A percentile compares a stretch with the other conserved stretches of the same genome.
These are phyloP conservation scores for Chalaropsis thielavioides DNA, from an alignment of 2,329 filamentous ascomycete genomes.

Conservation along the genomic window DNA sequence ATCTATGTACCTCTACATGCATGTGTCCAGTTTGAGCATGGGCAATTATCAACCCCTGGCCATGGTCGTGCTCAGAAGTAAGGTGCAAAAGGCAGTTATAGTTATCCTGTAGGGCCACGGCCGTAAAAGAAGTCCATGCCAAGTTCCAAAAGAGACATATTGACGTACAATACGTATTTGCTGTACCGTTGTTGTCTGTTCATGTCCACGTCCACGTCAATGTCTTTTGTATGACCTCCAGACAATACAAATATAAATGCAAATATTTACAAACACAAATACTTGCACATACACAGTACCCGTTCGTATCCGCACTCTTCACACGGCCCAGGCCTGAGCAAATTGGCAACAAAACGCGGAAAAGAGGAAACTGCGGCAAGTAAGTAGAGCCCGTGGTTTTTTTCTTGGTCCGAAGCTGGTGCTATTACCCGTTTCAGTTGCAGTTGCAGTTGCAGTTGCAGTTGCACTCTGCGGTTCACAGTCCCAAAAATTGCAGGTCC, in stretches of 20 bases:
- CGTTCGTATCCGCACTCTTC: neutral
- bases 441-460: neutral
- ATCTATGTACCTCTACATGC: neutral
- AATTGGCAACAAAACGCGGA: neutral
- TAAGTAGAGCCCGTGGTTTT: neutral
- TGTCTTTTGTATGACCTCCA: too few species aligned
- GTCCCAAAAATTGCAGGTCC: too few species aligned
- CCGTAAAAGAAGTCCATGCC: too few species aligned
- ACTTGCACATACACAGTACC: neutral
- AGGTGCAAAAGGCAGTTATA: neutral
- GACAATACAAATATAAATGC: neutral
- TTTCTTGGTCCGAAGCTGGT: neutral
- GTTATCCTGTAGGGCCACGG: too few species aligned
- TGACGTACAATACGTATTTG: too few species aligned
- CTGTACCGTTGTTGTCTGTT: too few species aligned
- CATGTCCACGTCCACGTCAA: too few species aligned
- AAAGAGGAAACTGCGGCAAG: neutral
- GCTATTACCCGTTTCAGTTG: neutral
- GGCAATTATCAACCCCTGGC: neutral
- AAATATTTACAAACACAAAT: neutral
- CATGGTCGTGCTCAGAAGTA: neutral
- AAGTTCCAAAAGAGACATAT: too few species aligned
- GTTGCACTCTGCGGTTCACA: too few species aligned
- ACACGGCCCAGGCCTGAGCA: neutral
- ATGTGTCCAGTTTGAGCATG: neutral